Evolutionary conservation across 2,329 filamentous ascomycete genomes (phyloP), one percentile per base, ranked within the genome.

Genomic region (Neocatenulostroma microsporum): DNA sequence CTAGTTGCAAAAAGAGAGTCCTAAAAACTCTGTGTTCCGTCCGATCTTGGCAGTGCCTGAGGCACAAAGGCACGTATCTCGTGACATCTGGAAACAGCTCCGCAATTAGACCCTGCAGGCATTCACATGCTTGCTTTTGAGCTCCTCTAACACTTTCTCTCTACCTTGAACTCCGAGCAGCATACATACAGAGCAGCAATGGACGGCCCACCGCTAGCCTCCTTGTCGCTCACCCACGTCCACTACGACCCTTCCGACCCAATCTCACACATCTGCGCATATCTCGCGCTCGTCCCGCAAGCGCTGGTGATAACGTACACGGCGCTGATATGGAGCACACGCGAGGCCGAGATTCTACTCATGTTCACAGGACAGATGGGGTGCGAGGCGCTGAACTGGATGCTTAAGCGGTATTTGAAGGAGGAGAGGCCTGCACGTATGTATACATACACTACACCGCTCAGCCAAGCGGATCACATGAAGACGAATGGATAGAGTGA

Each of bases 231-330:
- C 50, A 96, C 91, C 9, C 89, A 96, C 67, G 88, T 96, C 51
- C 85, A 91, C 69, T 96, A 96, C 87, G 84, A 96, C 66, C 87
- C 93, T 4, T 64, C 78, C 43, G 89, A 96, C 64, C 76, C 73
- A 37, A 41, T 95, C 53, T 96, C 91, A 33, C 85, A 87, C 64
- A 60, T 86, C 31, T 95, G 84, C 62, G 91, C 91, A 51, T 95
- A 84, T 76, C 84, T 98, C 41, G 88, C 93, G 45, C 82, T 98
- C 41, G 75, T 94, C 37, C 91, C 91, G 0, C 91, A 98, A 62
- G 87, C 81, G 15, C 77, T 98, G 44, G 87, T 85, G 61, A 74
- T 98, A 54, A 78, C 85, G 53, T 98, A 98, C 63, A 83, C 78
- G 21, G 91, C 89, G 15, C 72, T 98, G 41, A 79, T 93, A 59